These are phyloP conservation scores for Phaeodactylum tricornutum DNA, from an alignment of 108 stramenopile species.

Conservation along the genomic window DNA sequence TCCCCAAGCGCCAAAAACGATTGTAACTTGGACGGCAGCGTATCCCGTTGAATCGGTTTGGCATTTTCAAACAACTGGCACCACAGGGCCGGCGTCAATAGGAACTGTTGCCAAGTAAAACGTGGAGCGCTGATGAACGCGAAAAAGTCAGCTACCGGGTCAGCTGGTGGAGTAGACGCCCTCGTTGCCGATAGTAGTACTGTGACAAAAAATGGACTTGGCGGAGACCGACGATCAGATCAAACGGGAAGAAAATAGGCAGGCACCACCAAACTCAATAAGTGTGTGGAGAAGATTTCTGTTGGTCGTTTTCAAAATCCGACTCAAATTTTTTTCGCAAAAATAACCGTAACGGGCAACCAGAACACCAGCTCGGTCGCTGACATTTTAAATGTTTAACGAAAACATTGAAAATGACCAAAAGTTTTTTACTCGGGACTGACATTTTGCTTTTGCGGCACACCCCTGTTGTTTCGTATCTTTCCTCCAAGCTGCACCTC, in stretches of 20 bases:
- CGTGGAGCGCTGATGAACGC: conserved; percentile 18
- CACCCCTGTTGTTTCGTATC: too few species aligned
- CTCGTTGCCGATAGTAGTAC: conserved; percentile 16
- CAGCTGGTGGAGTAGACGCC: conserved; percentile 8
- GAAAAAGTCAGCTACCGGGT: conserved; percentile 25
- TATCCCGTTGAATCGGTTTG: conserved; percentile 12
- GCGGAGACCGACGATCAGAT: conserved; percentile 29
- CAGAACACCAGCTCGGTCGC: too few species aligned
- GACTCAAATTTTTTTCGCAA: too few species aligned
- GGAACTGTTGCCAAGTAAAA: conserved; percentile 26
- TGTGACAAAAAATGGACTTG: conserved; percentile 31
- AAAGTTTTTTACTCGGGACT: too few species aligned
- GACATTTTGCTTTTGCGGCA: too few species aligned
- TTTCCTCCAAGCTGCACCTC: too few species aligned
- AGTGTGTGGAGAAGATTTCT: background rate
- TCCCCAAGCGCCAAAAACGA: conserved; percentile 7
- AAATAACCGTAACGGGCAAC: too few species aligned
- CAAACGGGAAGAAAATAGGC: conserved; percentile 29
- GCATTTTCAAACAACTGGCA: conserved; percentile 14
- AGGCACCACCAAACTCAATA: conserved; percentile 20
- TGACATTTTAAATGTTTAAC: too few species aligned
- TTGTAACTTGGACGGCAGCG: conserved; percentile 15
- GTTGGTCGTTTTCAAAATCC: background rate
- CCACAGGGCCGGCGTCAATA: conserved; percentile 22
- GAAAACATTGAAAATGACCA: too few species aligned